Evolutionary conservation across 495 filamentous ascomycete genomes (phyloP), one percentile per base, ranked within the genome.

Genomic region (Hyaloscypha finlandica): DNA sequence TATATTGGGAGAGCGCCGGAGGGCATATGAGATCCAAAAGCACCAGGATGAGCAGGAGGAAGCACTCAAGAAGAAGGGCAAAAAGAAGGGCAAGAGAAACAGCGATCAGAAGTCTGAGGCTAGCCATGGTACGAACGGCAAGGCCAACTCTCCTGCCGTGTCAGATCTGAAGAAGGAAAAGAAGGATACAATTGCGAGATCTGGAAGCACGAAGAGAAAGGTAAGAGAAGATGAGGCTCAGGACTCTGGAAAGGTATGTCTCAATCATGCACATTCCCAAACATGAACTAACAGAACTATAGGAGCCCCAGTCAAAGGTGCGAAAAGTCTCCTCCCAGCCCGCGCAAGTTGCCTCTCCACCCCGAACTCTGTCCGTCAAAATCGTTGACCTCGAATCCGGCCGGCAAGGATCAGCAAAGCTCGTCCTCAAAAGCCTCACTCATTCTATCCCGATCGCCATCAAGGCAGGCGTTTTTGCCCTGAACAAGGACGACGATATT

Each of bases 1-100:
- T 75, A 91, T 92, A 4, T 97, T 92, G 93, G 92, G 94, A 77
- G 85, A 86, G 62, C 81, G 86, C 74, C 85, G 73, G 71, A 84
- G 77, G 71, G 79, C 74, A 74, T 87, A 80, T 79, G 83, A 74
- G 42, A 42, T 35, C 39, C 37, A 63, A 65, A 79, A 74, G 65
- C 80, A 81, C 57, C 78, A 80, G 22, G 79, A 81, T 57, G 82
- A 86, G 63, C 79, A 83, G 66, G 42, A 48, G 9, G 64, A 69
- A 62, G 67, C 48, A 11, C 54, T 65, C 25, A 70, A 74, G 61
- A 80, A 83, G 76, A 83, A 83, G 75, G 68, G 78, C 33, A 83
- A 83, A 69, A 85, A 85, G 72, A 83, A 79, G 63, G 78, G 76
- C 20, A 85, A 85, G 73, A 76, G 82, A 66, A 70, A 66, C 6